phyloP scores from a whole-genome alignment of 2,329 filamentous ascomycete species.

The Annulohypoxylon truncatum region DNA sequence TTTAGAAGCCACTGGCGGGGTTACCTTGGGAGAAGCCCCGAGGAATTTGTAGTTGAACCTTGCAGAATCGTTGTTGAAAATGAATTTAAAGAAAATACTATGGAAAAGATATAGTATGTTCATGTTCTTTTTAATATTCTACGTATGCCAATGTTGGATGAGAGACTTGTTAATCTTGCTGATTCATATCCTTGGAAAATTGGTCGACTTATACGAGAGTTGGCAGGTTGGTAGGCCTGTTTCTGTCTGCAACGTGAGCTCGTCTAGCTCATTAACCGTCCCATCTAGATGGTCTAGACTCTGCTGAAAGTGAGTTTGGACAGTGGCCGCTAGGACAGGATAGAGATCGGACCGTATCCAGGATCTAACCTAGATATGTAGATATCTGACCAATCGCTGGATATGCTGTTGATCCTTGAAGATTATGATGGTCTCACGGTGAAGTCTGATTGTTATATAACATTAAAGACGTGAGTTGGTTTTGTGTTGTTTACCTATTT shows the following conservation, averaged over 20 bases:
- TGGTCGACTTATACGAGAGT: conserved; percentile 16
- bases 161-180: not conserved
- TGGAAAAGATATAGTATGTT: not conserved
- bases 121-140: not conserved
- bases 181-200: conserved; percentile 23
- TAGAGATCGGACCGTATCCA: conserved; percentile 11
- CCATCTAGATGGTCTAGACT: conserved; percentile 32
- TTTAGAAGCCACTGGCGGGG: conserved; percentile 10
- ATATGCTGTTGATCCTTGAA: not conserved
- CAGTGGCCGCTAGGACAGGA: not conserved
- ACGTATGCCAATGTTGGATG: not conserved
- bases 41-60: not conserved
- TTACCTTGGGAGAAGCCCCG: not conserved
- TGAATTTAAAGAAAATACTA: not conserved
- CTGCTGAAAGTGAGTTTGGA: not conserved
- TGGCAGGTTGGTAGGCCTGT: conserved; percentile 4
- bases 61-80: not conserved
- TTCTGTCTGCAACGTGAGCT: conserved; percentile 11
- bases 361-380: not conserved
- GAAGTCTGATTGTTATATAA: not conserved
- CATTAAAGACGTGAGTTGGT: not conserved
- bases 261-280: conserved; percentile 7
- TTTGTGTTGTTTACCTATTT: too few species aligned
- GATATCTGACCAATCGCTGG: not conserved
- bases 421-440: not conserved